These are phyloP conservation scores for Jimgerdemannia flammicorona DNA, from an alignment of 192 early-diverging fungal genomes.

Conservation along the genomic window DNA sequence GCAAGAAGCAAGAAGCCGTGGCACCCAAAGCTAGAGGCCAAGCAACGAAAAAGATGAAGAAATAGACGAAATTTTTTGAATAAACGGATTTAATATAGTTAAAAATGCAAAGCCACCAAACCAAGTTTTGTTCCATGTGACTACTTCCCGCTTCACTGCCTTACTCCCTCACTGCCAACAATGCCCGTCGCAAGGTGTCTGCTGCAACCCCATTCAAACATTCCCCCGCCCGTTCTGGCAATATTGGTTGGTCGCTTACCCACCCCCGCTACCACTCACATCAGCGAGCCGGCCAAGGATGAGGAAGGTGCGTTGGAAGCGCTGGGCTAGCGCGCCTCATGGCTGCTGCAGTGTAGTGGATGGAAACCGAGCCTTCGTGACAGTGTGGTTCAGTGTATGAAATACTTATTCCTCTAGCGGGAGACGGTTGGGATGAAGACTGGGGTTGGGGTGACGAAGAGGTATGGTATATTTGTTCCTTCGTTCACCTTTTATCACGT, in stretches of 20 bases:
- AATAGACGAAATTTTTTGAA: background rate
- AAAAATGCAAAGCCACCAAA: background rate
- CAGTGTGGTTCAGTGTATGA: background rate
- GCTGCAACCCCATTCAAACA: slow-evolving; percentile 22
- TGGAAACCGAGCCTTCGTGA: background rate
- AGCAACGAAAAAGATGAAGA: background rate
- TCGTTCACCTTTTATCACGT: background rate
- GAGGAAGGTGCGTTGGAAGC: background rate
- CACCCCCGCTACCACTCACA: slow-evolving; percentile 16
- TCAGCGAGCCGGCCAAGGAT: slow-evolving; percentile 2
- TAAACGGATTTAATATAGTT: background rate
- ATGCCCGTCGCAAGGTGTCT: slow-evolving; percentile 15
- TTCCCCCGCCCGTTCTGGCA: slow-evolving; percentile 29
- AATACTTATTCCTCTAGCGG: background rate
- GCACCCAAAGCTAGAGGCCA: background rate
- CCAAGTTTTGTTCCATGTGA: background rate
- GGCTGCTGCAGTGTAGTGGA: background rate
- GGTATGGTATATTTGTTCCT: slow-evolving; percentile 1
- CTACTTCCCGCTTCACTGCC: background rate
- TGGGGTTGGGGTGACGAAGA: slow-evolving; percentile 28
- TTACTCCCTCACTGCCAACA: background rate
- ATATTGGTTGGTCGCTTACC: slow-evolving; percentile 31
- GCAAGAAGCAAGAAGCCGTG: background rate
- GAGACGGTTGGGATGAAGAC: slow-evolving; percentile 31
- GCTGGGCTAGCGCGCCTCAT: background rate